Conservation (phyloP, 805 yeast genomes). For the Barnettozyma sp. region DNA sequence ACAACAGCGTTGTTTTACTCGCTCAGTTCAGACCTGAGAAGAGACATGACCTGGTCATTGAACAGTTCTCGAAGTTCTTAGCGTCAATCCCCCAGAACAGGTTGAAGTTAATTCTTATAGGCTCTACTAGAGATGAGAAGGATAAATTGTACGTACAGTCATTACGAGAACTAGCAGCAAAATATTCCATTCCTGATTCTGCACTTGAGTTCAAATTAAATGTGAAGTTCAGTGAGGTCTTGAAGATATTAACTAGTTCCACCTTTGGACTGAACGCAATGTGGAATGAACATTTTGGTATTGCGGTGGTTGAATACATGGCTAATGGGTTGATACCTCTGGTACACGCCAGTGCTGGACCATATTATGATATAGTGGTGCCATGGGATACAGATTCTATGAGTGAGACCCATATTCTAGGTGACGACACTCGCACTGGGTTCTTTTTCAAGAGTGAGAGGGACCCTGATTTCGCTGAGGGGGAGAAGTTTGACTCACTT, state of each 20-base stretch:
- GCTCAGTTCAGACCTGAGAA: constrained; percentile 97
- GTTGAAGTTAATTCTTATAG: constrained; percentile 58
- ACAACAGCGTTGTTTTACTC: constrained; percentile 35
- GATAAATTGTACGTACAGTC: constrained; percentile 56
- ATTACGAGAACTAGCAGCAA: constrained; percentile 39
- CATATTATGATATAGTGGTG: constrained; percentile 76
- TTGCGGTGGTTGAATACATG: constrained; percentile 90
- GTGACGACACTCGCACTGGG: constrained; percentile 53
- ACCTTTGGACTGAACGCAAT: constrained; percentile 85
- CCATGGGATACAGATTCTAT: constrained; percentile 35
- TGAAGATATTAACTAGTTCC: constrained; percentile 44
- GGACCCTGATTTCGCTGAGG: constrained; percentile 61
- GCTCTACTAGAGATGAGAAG: constrained; percentile 67
- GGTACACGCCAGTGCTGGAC: constrained; percentile 95
- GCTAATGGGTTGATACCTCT: constrained; percentile 83
- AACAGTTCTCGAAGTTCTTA: constrained; percentile 51
- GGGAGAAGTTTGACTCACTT: constrained; percentile 39
- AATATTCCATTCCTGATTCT: constrained; percentile 34
- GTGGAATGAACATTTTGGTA: constrained; percentile 99
- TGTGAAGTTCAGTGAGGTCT: constrained; percentile 61
- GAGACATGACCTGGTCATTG: constrained; percentile 67
- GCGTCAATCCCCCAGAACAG: constrained; percentile 30
- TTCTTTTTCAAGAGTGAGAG: constrained; percentile 63
- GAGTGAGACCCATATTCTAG: constrained; percentile 23
- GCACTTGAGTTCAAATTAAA: constrained; percentile 57